Conservation (phyloP, 192 early-diverging fungal genomes). For the Coemansia sp. region DNA sequence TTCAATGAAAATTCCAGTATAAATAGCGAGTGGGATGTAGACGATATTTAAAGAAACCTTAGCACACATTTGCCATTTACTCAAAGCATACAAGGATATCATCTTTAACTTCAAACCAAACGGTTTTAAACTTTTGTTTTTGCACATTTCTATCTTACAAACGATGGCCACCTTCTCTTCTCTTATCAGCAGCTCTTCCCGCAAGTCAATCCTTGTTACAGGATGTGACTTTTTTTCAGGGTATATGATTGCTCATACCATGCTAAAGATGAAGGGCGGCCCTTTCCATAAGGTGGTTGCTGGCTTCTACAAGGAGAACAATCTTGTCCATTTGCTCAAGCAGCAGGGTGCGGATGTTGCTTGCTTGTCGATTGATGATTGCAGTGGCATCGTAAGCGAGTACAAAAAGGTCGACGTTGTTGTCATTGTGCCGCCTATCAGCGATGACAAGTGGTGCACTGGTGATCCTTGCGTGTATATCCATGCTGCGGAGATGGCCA, state of each 20-base stretch:
- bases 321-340: constrained; percentile 39
- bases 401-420: constrained; percentile 47
- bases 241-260: constrained; percentile 27
- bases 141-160: neutral
- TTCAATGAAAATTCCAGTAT: too few species aligned
- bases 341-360: constrained; percentile 31
- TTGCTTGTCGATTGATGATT: constrained; percentile 26
- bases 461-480: constrained; percentile 28
- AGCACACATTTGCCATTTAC: neutral
- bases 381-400: constrained; percentile 28
- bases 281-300: constrained; percentile 29
- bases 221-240: constrained; percentile 47
- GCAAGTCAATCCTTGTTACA: constrained; percentile 40
- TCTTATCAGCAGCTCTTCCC: constrained; percentile 22
- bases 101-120: too few species aligned
- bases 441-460: constrained; percentile 33
- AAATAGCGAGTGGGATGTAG: too few species aligned
- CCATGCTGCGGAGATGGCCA: constrained; percentile 35
- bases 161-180: constrained; percentile 40
- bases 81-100: neutral
- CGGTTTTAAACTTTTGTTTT: neutral
- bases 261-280: constrained; percentile 32
- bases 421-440: constrained; percentile 43
- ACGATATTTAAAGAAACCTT: neutral
- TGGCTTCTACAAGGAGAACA: constrained; percentile 32